Evolutionary conservation across 441 rosid species (phyloP).

Genomic region (Populus trichocarpa): DNA sequence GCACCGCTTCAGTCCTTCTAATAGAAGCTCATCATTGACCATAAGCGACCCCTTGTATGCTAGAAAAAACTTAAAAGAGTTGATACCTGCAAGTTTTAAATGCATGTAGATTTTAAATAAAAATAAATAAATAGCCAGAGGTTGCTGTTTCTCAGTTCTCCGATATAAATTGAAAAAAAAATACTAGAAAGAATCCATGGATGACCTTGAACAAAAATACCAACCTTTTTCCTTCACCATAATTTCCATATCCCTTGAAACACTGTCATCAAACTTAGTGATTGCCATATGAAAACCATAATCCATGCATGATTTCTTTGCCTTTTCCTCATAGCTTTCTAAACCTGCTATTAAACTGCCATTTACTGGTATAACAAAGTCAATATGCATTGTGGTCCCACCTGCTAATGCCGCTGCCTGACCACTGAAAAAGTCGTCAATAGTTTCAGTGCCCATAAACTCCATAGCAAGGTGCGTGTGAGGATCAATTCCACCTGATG

Average conservation of each 20-base stretch:
- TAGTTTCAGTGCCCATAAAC: constrained; percentile 68
- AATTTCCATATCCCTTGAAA: constrained; percentile 80
- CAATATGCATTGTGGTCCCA: constrained; percentile 98
- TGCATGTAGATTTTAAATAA: background rate
- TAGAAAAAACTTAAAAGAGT: constrained; percentile 96
- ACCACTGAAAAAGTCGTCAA: constrained; percentile 94
- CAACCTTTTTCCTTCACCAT: constrained; percentile 87
- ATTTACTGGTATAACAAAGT: constrained; percentile 80
- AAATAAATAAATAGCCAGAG: background rate
- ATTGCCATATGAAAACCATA: constrained; percentile 97
- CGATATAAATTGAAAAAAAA: background rate
- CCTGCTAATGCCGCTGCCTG: constrained; percentile 99
- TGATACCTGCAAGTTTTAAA: constrained; percentile 57
- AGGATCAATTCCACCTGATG: constrained; percentile 93
- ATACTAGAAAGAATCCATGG: background rate
- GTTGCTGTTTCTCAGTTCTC: background rate
- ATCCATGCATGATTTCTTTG: constrained; percentile 79
- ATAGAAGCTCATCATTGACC: constrained; percentile 78
- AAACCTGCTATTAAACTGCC: constrained; percentile 76
- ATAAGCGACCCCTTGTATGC: constrained; percentile 88
- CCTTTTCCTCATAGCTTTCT: constrained; percentile 69
- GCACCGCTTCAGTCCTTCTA: constrained; percentile 79
- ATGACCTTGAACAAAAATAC: constrained; percentile 9
- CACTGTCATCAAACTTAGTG: constrained; percentile 83
- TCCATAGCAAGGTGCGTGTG: constrained; percentile 89